phyloP scores from a whole-genome alignment of 805 yeast species.

The Starmerella asiatica region DNA sequence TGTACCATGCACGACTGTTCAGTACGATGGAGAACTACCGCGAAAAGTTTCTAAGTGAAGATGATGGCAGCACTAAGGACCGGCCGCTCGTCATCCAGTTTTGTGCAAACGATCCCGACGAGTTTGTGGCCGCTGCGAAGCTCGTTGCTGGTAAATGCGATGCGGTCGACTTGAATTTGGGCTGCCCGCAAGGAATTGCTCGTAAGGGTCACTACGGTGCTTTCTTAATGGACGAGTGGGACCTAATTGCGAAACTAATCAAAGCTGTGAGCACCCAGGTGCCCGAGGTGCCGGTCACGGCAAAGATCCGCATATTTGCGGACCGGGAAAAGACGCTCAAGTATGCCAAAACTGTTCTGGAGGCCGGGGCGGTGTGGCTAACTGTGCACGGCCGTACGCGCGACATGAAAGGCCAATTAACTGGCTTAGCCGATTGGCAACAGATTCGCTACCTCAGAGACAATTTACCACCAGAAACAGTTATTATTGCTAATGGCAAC shows the following conservation, averaged over 20 bases:
- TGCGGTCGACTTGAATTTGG: constrained; percentile 89
- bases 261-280: constrained; percentile 59
- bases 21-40: constrained; percentile 76
- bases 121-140: constrained; percentile 65
- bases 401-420: constrained; percentile 93
- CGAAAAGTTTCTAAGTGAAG: constrained; percentile 44
- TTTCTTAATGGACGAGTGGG: constrained; percentile 96
- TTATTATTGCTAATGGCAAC: constrained; percentile 89
- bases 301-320: constrained; percentile 82
- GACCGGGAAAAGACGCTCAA: constrained; percentile 69
- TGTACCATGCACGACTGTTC: constrained; percentile 87
- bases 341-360: constrained; percentile 77
- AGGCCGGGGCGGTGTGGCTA: constrained; percentile 89
- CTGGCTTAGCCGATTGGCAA: constrained; percentile 93
- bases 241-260: constrained; percentile 56
- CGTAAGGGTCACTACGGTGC: constrained; percentile 90
- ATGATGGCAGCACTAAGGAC: constrained; percentile 64
- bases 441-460: constrained; percentile 61
- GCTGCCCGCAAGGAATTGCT: constrained; percentile 98
- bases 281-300: constrained; percentile 72
- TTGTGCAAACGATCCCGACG: constrained; percentile 91
- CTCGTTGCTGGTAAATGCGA: constrained; percentile 73
- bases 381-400: constrained; percentile 93
- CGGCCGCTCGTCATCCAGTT: constrained; percentile 88
- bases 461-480: constrained; percentile 66